Conservation (phyloP, 202 grass and related monocot genomes). For the Dendrocalamus latiflorus region DNA sequence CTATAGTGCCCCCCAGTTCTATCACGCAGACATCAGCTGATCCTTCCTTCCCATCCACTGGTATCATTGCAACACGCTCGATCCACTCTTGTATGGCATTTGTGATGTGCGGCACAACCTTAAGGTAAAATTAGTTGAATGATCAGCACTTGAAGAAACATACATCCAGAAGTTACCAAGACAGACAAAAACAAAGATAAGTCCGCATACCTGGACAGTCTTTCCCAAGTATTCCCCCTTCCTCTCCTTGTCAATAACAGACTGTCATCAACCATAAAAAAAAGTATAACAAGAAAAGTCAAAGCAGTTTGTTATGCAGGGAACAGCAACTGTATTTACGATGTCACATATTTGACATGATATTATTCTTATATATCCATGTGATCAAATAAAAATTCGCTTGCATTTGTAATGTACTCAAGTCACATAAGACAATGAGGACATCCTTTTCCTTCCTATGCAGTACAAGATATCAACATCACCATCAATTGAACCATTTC, state of each 20-base stretch:
- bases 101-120: constrained; percentile 93
- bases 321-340: constrained; percentile 19
- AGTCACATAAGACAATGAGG: constrained; percentile 17
- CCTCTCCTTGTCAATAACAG: constrained; percentile 86
- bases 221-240: constrained; percentile 87
- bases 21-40: constrained; percentile 91
- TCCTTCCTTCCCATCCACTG: constrained; percentile 83
- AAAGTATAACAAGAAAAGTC: neutral
- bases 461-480: constrained; percentile 5
- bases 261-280: constrained; percentile 50
- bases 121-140: constrained; percentile 20
- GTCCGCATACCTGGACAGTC: constrained; percentile 70
- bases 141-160: constrained; percentile 20
- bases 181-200: neutral
- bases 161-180: constrained; percentile 18
- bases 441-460: constrained; percentile 22
- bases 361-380: constrained; percentile 27
- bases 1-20: constrained; percentile 90
- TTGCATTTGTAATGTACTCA: constrained; percentile 16
- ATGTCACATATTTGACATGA: constrained; percentile 2
- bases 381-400: neutral
- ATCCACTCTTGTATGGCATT: constrained; percentile 98
- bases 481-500: constrained; percentile 2
- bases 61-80: constrained; percentile 60
- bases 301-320: constrained; percentile 22